Base-by-base conservation (phyloP, 805 yeast genomes). In the Phaffomyces thermotolerans region DNA sequence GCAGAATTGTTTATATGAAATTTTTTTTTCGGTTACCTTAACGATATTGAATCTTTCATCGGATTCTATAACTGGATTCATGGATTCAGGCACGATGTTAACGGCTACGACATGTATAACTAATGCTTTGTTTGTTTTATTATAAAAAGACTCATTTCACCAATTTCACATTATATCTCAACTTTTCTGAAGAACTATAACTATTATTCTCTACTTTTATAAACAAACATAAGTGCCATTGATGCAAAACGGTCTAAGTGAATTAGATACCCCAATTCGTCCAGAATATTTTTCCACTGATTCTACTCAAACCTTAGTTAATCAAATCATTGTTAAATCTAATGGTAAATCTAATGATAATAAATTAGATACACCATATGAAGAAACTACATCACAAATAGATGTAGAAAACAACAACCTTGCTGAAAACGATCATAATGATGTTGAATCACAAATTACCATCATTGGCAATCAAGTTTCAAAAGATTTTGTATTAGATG, bases 401-500 rank as follows among this genome's bases (percentile, higher is more conserved):
- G 34, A 31, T n/a, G 20, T 25, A 18, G 34, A 34, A 15, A 31
- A 34, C 17, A 6, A 22, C 6, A 35, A 20, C 12, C 24, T 14
- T 12, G 10, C 6, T 27, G 34, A 31, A 15, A 18, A 18, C 13
- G 20, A 35, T 22, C 17, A 20, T 9, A 31, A n/a, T 30, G 43
- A 41, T 34, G 39, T 41, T 8, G 43, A 41, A 15, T 41, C 40
- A 15, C 36, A 31, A 24, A 15, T 31, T 10, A 41, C 40, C 20
- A 2, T 36, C 8, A 24, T 41, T 32, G 40, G 40, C 23, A 18
- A 12, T 12, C 17, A 31, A 9, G 10, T 23, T 15, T 37, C 37
- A 20, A 32, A 37, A 17, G 33, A 9, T 20, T 37, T 32, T 33
- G 33, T 20, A 27, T 14, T 39, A 13, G 48, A 45, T 14, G 46